Evolutionary conservation across 306 rosid genomes (phyloP), one percentile per base, ranked within the genome.

Genomic region (Astragalus glycyphyllos): DNA sequence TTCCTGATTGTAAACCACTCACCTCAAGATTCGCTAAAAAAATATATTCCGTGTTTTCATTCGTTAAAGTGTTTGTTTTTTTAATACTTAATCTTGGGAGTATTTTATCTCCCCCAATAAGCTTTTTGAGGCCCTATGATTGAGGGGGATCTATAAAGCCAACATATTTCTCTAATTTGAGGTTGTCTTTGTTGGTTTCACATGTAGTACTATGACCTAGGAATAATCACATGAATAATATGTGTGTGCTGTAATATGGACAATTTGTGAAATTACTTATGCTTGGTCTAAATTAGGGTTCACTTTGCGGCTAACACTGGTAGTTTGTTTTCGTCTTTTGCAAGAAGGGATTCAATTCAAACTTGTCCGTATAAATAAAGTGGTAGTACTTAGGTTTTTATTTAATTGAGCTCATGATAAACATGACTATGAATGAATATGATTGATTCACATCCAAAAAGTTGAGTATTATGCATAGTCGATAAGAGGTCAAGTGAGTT

Each of bases 1-100:
- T 60, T 67, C 66, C n/a, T 55, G 69, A 79, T 68, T 83, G 89
- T 83, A 80, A 76, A 79, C 84, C 84, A 76, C 63, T 78, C 68
- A 44, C 69, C 38, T 56, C 16, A 49, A 66, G 76, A 77, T 84
- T 90, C 76, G 71, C 75, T 72, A n/a, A 16, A 46, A 74, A 40
- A 35, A 51, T n/a, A 31, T 66, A 79, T 74, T 82, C 86, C 58
- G n/a, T 73, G 71, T 68, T 67, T 67, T 68, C 46, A 71, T 72
- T 56, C 46, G 46, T 58, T 73, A n/a, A 67, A 58, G 79, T 68
- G 23, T 3, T 20, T 58, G 46, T 54, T 58, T 75, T 70, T 56
- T 32, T 31, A 32, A 56, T 40, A 40, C 8, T 40, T 40, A 40
- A 65, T 37, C 38, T 66, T 69, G 42, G 16, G 14, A 65, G 64